Conservation (phyloP, 2,329 filamentous ascomycete species). For the Colletotrichum kahawae region DNA sequence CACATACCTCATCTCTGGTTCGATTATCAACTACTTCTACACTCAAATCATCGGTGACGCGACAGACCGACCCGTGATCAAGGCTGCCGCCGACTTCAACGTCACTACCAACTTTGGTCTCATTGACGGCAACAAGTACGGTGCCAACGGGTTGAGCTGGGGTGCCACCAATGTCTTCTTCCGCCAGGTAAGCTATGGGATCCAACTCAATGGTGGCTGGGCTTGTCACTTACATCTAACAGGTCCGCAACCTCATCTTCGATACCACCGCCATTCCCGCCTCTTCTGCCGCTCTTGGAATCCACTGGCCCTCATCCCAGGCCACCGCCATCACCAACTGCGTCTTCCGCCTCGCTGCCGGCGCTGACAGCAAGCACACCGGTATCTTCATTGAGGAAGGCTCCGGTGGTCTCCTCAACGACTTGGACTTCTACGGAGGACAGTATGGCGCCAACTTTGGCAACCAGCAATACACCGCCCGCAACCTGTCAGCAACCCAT, state of each 20-base stretch:
- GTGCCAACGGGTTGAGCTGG: slow-evolving; percentile 48
- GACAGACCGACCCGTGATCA: slow-evolving; percentile 58
- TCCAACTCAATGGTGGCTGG: fast-evolving
- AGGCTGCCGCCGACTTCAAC: slow-evolving; percentile 55
- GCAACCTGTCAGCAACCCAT: slow-evolving; percentile 51
- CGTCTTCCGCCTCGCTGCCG: slow-evolving; percentile 54
- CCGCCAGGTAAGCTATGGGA: slow-evolving; percentile 47
- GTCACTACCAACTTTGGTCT: slow-evolving; percentile 42
- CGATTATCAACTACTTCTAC: slow-evolving; percentile 79
- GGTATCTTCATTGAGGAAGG: slow-evolving; percentile 70
- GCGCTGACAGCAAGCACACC: slow-evolving; percentile 52
- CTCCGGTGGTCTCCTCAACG: slow-evolving; percentile 70
- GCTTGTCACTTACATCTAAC: neutral
- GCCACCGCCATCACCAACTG: slow-evolving; percentile 65
- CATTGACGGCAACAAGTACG: slow-evolving; percentile 52
- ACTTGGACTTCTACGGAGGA: slow-evolving; percentile 75
- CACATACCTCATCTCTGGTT: slow-evolving; percentile 74
- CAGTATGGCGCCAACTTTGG: slow-evolving; percentile 61
- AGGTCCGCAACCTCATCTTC: slow-evolving; percentile 56
- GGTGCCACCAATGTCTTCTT: slow-evolving; percentile 65
- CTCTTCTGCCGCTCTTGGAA: slow-evolving; percentile 51
- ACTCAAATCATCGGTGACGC: slow-evolving; percentile 80
- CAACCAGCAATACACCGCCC: slow-evolving; percentile 75
- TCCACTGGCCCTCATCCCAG: slow-evolving; percentile 74
- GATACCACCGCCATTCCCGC: slow-evolving; percentile 57